These are phyloP conservation scores for Fusarium acutatum DNA, from an alignment of 2,329 filamentous ascomycete species.

Conservation along the genomic window DNA sequence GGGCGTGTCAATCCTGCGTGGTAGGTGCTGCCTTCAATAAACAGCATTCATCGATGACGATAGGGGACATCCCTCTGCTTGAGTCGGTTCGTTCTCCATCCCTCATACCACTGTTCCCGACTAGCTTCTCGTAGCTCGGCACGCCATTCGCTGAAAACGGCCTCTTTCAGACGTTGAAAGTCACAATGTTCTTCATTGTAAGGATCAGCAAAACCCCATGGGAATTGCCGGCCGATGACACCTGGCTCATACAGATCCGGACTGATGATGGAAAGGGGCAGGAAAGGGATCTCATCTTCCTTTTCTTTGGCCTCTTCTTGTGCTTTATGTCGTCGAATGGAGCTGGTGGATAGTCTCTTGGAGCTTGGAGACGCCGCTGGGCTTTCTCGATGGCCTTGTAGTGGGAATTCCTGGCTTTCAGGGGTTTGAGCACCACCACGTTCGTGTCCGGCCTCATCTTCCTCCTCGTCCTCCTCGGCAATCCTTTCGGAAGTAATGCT, in stretches of 20 bases:
- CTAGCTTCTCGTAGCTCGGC: conserved; percentile 89
- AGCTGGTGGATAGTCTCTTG: conserved; percentile 58
- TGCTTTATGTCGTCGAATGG: conserved; percentile 56
- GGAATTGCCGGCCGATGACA: conserved; percentile 85
- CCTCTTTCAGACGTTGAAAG: conserved; percentile 88
- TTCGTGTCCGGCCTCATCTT: conserved; percentile 24
- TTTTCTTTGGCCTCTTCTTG: conserved; percentile 58
- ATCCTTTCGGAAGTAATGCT: conserved; percentile 64
- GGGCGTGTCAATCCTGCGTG: conserved; percentile 3
- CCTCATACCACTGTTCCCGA: conserved; percentile 93
- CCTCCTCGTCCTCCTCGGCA: conserved; percentile 60
- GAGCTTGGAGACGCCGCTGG: conserved; percentile 49
- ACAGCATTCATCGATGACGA: conserved; percentile 45
- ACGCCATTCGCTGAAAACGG: conserved; percentile 93
- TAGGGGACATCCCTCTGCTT: conserved; percentile 60
- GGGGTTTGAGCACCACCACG: conserved; percentile 36
- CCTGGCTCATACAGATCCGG: conserved; percentile 89
- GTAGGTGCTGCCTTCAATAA: background rate
- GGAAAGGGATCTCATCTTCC: conserved; percentile 70
- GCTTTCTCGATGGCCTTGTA: conserved; percentile 45
- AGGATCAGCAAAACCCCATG: conserved; percentile 96
- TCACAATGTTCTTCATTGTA: conserved; percentile 93
- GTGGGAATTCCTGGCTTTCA: conserved; percentile 50
- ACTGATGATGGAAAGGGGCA: conserved; percentile 92
- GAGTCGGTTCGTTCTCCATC: conserved; percentile 82